Evolutionary conservation across 2,329 filamentous ascomycete species (phyloP), one percentile per base, ranked within the genome.

Genomic region (Oidium heveae): DNA sequence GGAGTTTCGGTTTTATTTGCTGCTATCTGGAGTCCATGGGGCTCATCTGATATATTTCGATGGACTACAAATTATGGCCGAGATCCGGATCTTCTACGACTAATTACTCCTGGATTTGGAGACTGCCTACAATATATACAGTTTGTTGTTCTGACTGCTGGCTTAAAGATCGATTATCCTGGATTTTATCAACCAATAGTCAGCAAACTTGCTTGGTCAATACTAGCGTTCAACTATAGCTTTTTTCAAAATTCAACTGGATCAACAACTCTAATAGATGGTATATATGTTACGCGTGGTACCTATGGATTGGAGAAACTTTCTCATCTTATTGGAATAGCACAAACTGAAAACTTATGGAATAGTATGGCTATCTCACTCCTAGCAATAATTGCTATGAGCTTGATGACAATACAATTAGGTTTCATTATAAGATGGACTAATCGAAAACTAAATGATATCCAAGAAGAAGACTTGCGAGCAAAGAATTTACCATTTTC

Each of bases 61-160:
- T 98, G 89, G 87, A 87, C 86, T n/a, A 93, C 86, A 64, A 98
- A 98, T 65, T 96, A 94, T 65, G 91, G 91, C 37, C 80, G 89
- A 61, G 91, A 98, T 62, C 84, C 86, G 57, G 91, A 98, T 68
- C 72, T 95, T 59, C 72, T 98, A 54, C 80, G 91, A 55, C 73
- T 98, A 51, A 86, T 98, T 36, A 98, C 91, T 0, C 91, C 91
- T 5, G 91, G 91, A 0, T 96, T 98, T 65, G 87, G 86, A 7
- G 91, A 98, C 65, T 98, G 91, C 63, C 73, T 98, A 55, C 88
- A 96, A 67, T 96, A 98, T 66, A 84, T 98, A 18, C 91, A 98
- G 65, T 98, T 94, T 62, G 74, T 91, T 55, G 81, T 85, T 22
- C 70, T 98, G 56, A 91, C 87, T 0, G 89, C 89, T n/a, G 81